Percentiles rank a stretch among this genome's conserved stretches.
phyloP scores from a whole-genome alignment of 177 flowering plant genomes.

The Tripterygium wilfordii region DNA sequence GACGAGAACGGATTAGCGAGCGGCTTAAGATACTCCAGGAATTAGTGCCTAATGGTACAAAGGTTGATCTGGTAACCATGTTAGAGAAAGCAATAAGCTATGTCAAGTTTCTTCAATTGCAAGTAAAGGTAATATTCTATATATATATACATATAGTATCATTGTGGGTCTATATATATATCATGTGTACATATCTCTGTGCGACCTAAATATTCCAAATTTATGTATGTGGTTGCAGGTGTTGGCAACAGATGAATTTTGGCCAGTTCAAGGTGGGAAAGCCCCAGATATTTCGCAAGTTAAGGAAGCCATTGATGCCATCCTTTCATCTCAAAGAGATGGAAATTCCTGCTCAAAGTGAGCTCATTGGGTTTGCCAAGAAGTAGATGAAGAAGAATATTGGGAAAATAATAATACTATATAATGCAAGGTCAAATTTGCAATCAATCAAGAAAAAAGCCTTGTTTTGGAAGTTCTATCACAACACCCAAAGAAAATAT shows the following conservation, averaged over 20 bases:
- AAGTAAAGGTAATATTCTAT: constrained; percentile 89
- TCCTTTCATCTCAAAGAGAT: constrained; percentile 69
- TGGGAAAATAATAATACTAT: constrained; percentile 1
- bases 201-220: neutral
- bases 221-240: constrained; percentile 31
- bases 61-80: constrained; percentile 98
- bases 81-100: constrained; percentile 91
- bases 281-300: constrained; percentile 93
- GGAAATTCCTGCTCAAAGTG: constrained; percentile 44
- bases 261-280: constrained; percentile 94
- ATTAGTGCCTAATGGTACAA: constrained; percentile 88
- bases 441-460: constrained; percentile 7
- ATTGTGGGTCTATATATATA: too few species aligned
- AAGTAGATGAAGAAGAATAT: constrained; percentile 1
- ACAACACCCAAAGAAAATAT: too few species aligned
- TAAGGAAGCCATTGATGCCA: constrained; percentile 91
- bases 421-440: constrained; percentile 4
- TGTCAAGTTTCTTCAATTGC: constrained; percentile 94
- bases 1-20: constrained; percentile 89
- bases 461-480: constrained; percentile 5
- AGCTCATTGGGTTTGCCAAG: constrained; percentile 1
- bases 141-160: too few species aligned
- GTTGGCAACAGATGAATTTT: constrained; percentile 90
- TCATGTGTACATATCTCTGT: too few species aligned
- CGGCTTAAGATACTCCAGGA: constrained; percentile 84